phyloP scores from a whole-genome alignment of 805 yeast genomes.

The Candida awuae region DNA sequence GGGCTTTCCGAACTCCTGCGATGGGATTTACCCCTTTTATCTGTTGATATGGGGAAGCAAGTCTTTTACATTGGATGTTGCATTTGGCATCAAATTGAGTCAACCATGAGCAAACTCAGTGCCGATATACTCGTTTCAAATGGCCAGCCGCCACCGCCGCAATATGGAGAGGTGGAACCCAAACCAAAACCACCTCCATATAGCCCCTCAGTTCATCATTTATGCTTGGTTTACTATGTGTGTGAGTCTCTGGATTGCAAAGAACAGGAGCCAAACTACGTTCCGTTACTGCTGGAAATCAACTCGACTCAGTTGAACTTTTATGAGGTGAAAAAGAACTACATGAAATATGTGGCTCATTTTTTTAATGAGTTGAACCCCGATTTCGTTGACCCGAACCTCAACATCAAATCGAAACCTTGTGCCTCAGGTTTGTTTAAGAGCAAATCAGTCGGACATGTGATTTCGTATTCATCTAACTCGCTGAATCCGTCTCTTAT shows the following conservation, averaged over 20 bases:
- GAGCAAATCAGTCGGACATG: slow-evolving; percentile 5
- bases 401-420: slow-evolving; percentile 19
- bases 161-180: neutral
- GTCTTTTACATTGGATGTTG: no score
- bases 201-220: slow-evolving; percentile 22
- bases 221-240: slow-evolving; percentile 17
- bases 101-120: no score
- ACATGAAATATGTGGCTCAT: slow-evolving; percentile 14
- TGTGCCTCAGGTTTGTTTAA: neutral
- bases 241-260: slow-evolving; percentile 12
- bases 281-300: slow-evolving; percentile 25
- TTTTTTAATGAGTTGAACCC: slow-evolving; percentile 20
- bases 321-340: slow-evolving; percentile 14
- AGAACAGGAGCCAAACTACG: neutral
- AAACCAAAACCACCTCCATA: slow-evolving; percentile 18
- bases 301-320: slow-evolving; percentile 28
- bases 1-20: no score
- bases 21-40: no score
- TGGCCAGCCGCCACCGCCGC: no score
- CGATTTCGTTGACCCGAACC: slow-evolving; percentile 21
- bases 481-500: neutral
- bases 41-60: no score
- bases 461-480: slow-evolving; percentile 7
- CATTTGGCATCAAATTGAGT: no score
- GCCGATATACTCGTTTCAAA: no score